Evolutionary conservation across 2,329 filamentous ascomycete genomes (phyloP).

Genomic region (Penicillium sp.): DNA sequence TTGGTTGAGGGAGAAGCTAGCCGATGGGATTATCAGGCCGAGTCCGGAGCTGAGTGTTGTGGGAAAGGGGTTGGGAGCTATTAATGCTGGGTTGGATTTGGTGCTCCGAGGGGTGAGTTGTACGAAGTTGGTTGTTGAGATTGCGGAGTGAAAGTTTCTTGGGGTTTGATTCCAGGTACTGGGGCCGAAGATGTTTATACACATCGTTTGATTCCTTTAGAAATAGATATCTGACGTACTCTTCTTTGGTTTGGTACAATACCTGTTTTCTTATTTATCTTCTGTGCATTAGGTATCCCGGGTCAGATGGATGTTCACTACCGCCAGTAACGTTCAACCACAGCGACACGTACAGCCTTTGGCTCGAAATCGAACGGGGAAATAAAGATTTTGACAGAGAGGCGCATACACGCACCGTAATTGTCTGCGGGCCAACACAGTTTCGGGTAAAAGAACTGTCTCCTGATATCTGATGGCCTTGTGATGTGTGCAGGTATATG

Average conservation of each 20-base stretch:
- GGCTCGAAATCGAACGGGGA: too few species aligned
- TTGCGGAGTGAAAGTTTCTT: constrained; percentile 30
- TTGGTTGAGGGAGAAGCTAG: constrained; percentile 41
- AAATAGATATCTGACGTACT: too few species aligned
- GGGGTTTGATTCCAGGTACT: background rate
- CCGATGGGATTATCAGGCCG: constrained; percentile 36
- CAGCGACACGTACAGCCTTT: too few species aligned
- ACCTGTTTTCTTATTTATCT: too few species aligned
- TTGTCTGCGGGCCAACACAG: background rate
- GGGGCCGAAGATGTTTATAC: background rate
- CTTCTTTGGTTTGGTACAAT: too few species aligned
- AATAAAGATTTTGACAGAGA: background rate
- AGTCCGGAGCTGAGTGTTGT: constrained; percentile 43
- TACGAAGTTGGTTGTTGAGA: constrained; percentile 45
- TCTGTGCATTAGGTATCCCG: too few species aligned
- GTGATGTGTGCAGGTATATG: constrained; percentile 10
- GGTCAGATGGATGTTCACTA: too few species aligned
- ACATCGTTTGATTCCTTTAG: too few species aligned
- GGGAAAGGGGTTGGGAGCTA: constrained; percentile 37
- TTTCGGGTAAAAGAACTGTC: constrained; percentile 20
- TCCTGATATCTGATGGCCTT: constrained; percentile 13
- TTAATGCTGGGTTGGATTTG: constrained; percentile 42
- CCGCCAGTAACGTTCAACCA: too few species aligned
- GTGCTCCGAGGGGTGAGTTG: constrained; percentile 45
- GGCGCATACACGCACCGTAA: background rate